Percentiles rank a stretch among this genome's conserved stretches.
Conservation (phyloP, 768 basidiomycete species). For the Pisolithus albus region DNA sequence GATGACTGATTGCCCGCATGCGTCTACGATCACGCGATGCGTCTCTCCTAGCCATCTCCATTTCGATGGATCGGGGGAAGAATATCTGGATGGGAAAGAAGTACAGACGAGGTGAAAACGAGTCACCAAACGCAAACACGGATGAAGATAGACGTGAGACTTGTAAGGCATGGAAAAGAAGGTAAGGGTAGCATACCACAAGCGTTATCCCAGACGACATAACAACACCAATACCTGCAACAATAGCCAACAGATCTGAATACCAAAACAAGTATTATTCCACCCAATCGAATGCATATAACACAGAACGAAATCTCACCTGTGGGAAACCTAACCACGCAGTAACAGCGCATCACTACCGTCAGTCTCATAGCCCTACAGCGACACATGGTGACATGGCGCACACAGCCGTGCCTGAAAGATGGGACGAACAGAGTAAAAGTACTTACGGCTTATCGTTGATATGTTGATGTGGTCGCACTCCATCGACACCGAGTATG, state of each 20-base stretch:
- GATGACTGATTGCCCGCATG: background rate
- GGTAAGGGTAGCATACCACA: slow-evolving; percentile 38
- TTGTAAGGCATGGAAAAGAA: background rate
- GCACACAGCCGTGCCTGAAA: background rate
- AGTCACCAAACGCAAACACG: background rate
- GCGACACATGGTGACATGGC: background rate
- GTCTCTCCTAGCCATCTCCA: slow-evolving; percentile 52
- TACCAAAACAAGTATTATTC: background rate
- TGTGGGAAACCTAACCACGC: slow-evolving; percentile 18
- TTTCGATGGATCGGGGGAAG: slow-evolving; percentile 72
- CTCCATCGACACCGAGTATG: slow-evolving; percentile 64
- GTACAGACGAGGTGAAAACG: no score
- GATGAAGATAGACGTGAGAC: background rate
- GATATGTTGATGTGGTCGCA: slow-evolving; percentile 52
- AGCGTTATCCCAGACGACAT: slow-evolving; percentile 72
- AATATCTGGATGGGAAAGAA: slow-evolving; percentile 48
- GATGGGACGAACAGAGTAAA: slow-evolving; percentile 1
- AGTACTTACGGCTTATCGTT: slow-evolving; percentile 50
- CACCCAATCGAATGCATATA: background rate
- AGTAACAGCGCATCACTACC: background rate
- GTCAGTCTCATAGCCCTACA: background rate
- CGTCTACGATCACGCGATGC: slow-evolving; percentile 24
- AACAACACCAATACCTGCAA: slow-evolving; percentile 52
- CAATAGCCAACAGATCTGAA: slow-evolving; percentile 52
- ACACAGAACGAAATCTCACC: slow-evolving; percentile 8